phyloP scores from a whole-genome alignment of 495 filamentous ascomycete species.

The Xylaria telfairii region DNA sequence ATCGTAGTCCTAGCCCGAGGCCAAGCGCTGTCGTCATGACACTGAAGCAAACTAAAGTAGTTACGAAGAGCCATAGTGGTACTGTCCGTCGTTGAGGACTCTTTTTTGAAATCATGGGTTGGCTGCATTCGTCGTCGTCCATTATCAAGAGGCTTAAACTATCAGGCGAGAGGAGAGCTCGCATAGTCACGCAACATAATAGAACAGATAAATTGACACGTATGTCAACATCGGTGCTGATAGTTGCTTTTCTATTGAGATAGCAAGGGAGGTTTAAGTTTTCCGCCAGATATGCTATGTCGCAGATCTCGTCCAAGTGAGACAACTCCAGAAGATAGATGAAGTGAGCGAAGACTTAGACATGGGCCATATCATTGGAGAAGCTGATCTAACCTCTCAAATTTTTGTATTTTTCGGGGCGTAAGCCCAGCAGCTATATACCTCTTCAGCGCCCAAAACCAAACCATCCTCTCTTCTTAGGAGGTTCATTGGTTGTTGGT shows the following conservation, averaged over 20 bases:
- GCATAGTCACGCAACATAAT: slow-evolving; percentile 21
- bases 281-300: slow-evolving; percentile 30
- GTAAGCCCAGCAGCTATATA: slow-evolving; percentile 11
- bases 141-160: slow-evolving; percentile 26
- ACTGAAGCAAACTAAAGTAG: slow-evolving; percentile 27
- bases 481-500: slow-evolving; percentile 56
- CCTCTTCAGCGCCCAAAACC: slow-evolving; percentile 73
- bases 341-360: not conserved
- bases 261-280: slow-evolving; percentile 28
- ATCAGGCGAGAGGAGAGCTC: slow-evolving; percentile 23
- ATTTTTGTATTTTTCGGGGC: not conserved
- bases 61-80: slow-evolving; percentile 29
- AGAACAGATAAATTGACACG: not conserved
- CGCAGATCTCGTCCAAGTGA: slow-evolving; percentile 26
- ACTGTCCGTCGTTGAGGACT: slow-evolving; percentile 21
- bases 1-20: slow-evolving; percentile 31
- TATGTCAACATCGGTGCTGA: not conserved
- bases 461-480: slow-evolving; percentile 84
- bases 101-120: not conserved
- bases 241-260: not conserved
- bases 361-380: not conserved
- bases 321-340: slow-evolving; percentile 15
- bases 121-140: slow-evolving; percentile 25
- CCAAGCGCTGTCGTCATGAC: slow-evolving; percentile 28
- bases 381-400: not conserved